Evolutionary conservation across 768 basidiomycete species (phyloP).

Genomic region (Lactifluus rugatus): DNA sequence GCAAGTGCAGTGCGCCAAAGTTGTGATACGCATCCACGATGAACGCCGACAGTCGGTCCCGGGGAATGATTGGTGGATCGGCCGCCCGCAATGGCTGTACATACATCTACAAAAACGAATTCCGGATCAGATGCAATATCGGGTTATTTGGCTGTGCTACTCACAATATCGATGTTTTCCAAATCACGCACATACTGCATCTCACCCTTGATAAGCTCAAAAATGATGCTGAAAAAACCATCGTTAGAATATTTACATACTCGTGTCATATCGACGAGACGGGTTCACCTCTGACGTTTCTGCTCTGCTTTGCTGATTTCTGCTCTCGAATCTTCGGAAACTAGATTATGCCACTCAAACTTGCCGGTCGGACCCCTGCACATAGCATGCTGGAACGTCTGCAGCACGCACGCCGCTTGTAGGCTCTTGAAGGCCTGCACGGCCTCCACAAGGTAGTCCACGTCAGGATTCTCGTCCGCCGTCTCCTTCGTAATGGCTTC

Average conservation of each 20-base stretch:
- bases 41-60: slow-evolving; percentile 63
- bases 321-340: slow-evolving; percentile 54
- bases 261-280: neutral
- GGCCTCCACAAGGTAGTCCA: slow-evolving; percentile 74
- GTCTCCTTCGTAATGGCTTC: slow-evolving; percentile 85
- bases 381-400: slow-evolving; percentile 88
- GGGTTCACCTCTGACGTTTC: slow-evolving; percentile 74
- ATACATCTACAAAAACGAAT: slow-evolving; percentile 51
- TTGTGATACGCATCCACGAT: slow-evolving; percentile 88
- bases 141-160: slow-evolving; percentile 18
- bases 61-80: slow-evolving; percentile 70
- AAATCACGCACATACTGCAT: slow-evolving; percentile 93
- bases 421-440: slow-evolving; percentile 76
- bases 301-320: slow-evolving; percentile 60
- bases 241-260: neutral
- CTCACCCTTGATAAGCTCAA: slow-evolving; percentile 91
- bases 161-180: slow-evolving; percentile 70
- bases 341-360: slow-evolving; percentile 88
- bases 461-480: slow-evolving; percentile 67
- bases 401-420: slow-evolving; percentile 69
- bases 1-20: slow-evolving; percentile 59
- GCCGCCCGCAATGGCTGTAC: slow-evolving; percentile 61
- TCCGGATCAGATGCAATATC: neutral
- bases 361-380: slow-evolving; percentile 69
- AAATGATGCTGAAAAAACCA: slow-evolving; percentile 56